Evolutionary conservation across 257 asterid genomes (phyloP).

Genomic region (Datura wrightii): DNA sequence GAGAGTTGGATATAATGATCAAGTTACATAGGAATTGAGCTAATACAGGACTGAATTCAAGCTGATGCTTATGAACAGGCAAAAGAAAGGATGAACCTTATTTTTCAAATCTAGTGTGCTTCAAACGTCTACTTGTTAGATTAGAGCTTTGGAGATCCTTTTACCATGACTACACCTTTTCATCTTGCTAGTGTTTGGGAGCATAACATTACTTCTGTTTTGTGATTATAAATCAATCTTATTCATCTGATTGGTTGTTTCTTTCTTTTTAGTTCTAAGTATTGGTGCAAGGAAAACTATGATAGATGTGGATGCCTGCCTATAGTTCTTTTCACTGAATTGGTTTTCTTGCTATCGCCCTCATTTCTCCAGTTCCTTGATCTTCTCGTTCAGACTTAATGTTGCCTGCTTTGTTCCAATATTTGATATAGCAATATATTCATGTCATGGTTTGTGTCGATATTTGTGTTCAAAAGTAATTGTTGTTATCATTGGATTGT

Average conservation of each 20-base stretch:
- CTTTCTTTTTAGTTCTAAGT: neutral
- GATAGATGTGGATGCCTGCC: neutral
- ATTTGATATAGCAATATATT: neutral
- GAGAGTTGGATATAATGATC: neutral
- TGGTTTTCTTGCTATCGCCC: neutral
- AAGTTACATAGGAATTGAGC: neutral
- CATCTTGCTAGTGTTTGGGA: conserved; percentile 14
- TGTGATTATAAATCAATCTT: neutral
- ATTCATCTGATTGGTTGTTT: conserved; percentile 13
- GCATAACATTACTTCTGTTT: neutral
- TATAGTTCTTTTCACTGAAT: neutral
- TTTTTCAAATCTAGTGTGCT: neutral
- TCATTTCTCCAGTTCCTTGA: conserved; percentile 1
- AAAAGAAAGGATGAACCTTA: neutral
- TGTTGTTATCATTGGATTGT: neutral
- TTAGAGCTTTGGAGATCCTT: neutral
- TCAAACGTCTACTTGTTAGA: neutral
- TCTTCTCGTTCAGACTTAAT: neutral
- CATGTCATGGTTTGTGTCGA: neutral
- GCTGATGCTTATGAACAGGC: neutral
- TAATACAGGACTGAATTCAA: neutral
- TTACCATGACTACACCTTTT: neutral
- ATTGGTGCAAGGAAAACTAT: neutral
- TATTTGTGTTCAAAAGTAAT: neutral
- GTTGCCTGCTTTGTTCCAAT: neutral